phyloP scores from a whole-genome alignment of 2,329 filamentous ascomycete genomes.

The Trichoderma sp. region DNA sequence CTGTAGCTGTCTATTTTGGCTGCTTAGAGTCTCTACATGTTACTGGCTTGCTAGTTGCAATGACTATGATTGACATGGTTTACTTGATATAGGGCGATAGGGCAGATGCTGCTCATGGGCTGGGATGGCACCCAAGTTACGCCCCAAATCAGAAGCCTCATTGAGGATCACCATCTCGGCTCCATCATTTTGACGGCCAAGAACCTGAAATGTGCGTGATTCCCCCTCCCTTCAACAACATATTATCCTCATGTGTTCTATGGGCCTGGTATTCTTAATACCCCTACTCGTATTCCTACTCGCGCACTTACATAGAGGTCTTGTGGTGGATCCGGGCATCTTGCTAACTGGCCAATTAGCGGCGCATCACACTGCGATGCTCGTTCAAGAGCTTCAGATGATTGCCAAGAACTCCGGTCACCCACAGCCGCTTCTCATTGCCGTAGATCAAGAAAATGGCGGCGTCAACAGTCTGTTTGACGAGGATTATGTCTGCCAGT shows the following conservation, averaged over 20 bases:
- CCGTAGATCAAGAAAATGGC: slow-evolving; percentile 95
- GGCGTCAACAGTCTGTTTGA: slow-evolving; percentile 96
- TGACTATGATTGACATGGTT: slow-evolving; percentile 29
- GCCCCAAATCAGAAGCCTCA: slow-evolving; percentile 76
- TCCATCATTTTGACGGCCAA: slow-evolving; percentile 82
- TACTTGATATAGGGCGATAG: slow-evolving; percentile 57
- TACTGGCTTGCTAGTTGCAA: not conserved
- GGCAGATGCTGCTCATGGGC: slow-evolving; percentile 78
- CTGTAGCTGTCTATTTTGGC: not conserved
- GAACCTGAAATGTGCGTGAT: slow-evolving; percentile 73
- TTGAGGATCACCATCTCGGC: slow-evolving; percentile 82
- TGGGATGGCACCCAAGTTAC: slow-evolving; percentile 84
- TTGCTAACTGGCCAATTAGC: slow-evolving; percentile 52
- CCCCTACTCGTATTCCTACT: not conserved
- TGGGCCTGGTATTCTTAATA: not conserved
- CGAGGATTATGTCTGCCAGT: slow-evolving; percentile 92
- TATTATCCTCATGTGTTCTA: not conserved
- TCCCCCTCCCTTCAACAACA: not conserved
- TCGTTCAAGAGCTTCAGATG: slow-evolving; percentile 88
- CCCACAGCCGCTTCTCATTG: slow-evolving; percentile 83
- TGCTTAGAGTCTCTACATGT: not conserved
- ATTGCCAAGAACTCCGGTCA: slow-evolving; percentile 90
- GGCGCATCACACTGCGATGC: slow-evolving; percentile 80
- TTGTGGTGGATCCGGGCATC: slow-evolving; percentile 11
- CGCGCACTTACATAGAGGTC: not conserved